Evolutionary conservation across 148 eudicot species (phyloP).

Genomic region (Polygonum aviculare): DNA sequence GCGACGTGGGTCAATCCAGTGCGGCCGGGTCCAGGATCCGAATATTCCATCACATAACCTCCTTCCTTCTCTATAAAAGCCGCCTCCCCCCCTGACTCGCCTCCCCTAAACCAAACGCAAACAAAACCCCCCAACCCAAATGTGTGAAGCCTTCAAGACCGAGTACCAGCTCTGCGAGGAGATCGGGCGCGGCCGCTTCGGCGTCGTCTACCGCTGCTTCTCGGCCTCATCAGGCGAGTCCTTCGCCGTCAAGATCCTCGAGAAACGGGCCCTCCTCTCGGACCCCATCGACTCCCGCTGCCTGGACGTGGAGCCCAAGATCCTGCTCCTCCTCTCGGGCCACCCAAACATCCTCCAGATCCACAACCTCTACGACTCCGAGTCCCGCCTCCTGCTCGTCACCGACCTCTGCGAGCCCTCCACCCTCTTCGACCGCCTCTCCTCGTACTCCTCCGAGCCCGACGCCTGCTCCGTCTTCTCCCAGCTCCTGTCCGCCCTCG

Average conservation of each 20-base stretch:
- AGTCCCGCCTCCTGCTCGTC: conserved; percentile 24
- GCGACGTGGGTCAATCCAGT: conserved; percentile 7
- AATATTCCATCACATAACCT: not conserved
- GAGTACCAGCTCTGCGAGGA: conserved; percentile 47
- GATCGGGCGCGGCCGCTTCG: conserved; percentile 69
- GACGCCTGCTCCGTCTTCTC: conserved; percentile 37
- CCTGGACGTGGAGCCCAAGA: conserved; percentile 34
- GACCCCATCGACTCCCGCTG: conserved; percentile 40
- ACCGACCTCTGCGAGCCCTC: conserved; percentile 28
- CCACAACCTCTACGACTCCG: conserved; percentile 31
- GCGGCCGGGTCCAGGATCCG: conserved; percentile 2
- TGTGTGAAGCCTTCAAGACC: conserved; percentile 30
- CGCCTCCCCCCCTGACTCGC: not conserved
- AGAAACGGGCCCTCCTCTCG: conserved; percentile 35
- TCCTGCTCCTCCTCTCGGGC: conserved; percentile 32
- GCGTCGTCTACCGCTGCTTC: conserved; percentile 50
- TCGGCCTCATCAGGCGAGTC: conserved; percentile 24
- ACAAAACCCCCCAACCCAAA: conserved; percentile 10
- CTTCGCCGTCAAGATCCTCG: conserved; percentile 47
- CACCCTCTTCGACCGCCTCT: conserved; percentile 32
- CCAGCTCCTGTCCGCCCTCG: conserved; percentile 39
- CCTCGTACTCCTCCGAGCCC: conserved; percentile 27
- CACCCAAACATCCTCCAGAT: conserved; percentile 36
- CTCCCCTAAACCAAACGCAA: not conserved
- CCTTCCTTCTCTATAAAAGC: not conserved